These are phyloP conservation scores for Stachybotrys elegans DNA, from an alignment of 2,329 filamentous ascomycete genomes.

Conservation along the genomic window DNA sequence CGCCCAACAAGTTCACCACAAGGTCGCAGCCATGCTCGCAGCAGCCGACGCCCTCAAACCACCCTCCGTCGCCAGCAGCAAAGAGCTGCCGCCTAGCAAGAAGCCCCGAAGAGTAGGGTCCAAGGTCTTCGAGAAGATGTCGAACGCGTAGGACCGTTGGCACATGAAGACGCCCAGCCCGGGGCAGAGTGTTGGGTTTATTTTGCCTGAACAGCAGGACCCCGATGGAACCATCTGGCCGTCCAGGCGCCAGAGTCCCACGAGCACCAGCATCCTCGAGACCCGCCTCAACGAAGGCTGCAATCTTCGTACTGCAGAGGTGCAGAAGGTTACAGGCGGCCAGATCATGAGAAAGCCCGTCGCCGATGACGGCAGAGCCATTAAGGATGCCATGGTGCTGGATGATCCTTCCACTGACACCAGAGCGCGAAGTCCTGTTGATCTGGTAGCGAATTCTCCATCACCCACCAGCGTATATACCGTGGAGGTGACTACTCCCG, in stretches of 20 bases:
- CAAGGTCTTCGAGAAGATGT: constrained; percentile 27
- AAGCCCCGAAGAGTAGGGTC: constrained; percentile 22
- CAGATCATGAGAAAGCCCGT: constrained; percentile 22
- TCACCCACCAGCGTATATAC: too few species aligned
- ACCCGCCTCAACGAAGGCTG: constrained; percentile 28
- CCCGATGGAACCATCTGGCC: too few species aligned
- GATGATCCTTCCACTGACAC: constrained; percentile 26
- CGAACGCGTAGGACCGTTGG: constrained; percentile 26
- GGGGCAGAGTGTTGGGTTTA: too few species aligned
- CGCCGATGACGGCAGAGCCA: constrained; percentile 20
- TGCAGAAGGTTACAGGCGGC: constrained; percentile 25
- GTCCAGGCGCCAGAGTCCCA: constrained; percentile 1
- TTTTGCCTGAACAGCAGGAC: too few species aligned
- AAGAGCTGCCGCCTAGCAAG: constrained; percentile 15
- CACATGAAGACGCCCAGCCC: constrained; percentile 21
- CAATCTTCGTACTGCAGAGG: constrained; percentile 29
- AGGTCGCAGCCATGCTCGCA: constrained; percentile 30
- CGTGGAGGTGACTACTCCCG: too few species aligned
- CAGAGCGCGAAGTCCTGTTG: too few species aligned
- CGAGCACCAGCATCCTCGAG: constrained; percentile 22
- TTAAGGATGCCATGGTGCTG: constrained; percentile 17
- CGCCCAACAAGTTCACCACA: constrained; percentile 24
- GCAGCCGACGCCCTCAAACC: constrained; percentile 29
- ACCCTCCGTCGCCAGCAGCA: constrained; percentile 7
- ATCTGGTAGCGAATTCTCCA: too few species aligned